phyloP scores from a whole-genome alignment of 163 green algal genomes.

The Scenedesmus sp. region DNA sequence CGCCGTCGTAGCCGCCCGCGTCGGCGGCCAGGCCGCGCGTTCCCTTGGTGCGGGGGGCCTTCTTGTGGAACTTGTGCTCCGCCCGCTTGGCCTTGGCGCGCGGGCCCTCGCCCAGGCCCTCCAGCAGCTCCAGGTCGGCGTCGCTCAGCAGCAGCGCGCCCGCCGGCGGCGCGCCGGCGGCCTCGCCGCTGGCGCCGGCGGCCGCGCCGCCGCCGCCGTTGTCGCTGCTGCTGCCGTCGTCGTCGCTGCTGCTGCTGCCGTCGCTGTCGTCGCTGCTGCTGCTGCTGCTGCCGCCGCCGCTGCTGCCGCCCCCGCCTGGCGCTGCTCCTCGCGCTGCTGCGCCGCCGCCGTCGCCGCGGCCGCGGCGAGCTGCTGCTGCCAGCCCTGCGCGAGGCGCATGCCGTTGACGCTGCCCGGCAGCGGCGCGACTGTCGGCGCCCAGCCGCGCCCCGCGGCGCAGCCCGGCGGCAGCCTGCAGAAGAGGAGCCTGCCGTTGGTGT shows the following conservation, averaged over 20 bases:
- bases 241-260: not conserved
- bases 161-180: not conserved
- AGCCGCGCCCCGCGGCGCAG: not conserved
- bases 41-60: constrained; percentile 73
- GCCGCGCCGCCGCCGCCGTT: not conserved
- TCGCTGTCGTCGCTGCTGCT: not conserved
- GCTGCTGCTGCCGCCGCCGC: constrained; percentile 2
- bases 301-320: not conserved
- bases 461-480: constrained; percentile 83
- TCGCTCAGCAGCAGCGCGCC: constrained; percentile 48
- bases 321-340: not conserved
- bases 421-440: not conserved
- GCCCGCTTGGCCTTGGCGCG: constrained; percentile 55
- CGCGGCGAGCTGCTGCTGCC: constrained; percentile 23
- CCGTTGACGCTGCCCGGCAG: constrained; percentile 13
- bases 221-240: not conserved
- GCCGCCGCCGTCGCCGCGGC: not conserved
- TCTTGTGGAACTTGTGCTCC: constrained; percentile 91
- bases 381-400: constrained; percentile 26
- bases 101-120: constrained; percentile 15
- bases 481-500: constrained; percentile 87
- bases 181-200: constrained; percentile 2
- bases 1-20: constrained; percentile 68
- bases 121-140: constrained; percentile 71
- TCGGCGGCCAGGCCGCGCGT: constrained; percentile 50